Conservation (phyloP, 768 basidiomycete genomes). For the Termitomyces bulborhizus region DNA sequence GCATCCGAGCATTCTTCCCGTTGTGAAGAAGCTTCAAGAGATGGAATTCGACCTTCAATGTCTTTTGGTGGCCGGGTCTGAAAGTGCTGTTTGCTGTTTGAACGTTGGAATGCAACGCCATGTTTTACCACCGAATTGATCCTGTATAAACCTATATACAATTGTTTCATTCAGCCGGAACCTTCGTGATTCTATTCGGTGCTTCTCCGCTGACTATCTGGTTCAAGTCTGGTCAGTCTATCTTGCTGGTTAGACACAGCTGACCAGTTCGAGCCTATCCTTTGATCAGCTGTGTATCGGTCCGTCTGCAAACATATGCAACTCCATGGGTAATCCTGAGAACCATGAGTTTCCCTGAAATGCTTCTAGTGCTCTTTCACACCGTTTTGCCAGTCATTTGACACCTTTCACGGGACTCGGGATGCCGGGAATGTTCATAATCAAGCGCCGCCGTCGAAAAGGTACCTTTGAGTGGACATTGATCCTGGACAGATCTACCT, state of each 20-base stretch:
- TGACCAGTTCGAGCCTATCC: background rate
- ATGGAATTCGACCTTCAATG: constrained; percentile 18
- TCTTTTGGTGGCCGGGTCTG: constrained; percentile 13
- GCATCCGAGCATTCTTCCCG: constrained; percentile 22
- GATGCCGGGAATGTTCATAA: background rate
- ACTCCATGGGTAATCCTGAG: background rate
- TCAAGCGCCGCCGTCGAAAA: background rate
- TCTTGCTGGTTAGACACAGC: too few relatives aligned
- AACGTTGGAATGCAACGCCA: constrained; percentile 14
- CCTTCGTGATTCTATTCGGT: background rate
- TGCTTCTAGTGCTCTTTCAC: background rate
- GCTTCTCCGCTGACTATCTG: too few relatives aligned
- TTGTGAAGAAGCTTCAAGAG: constrained; percentile 13
- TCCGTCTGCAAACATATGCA: background rate
- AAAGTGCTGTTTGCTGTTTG: constrained; percentile 11
- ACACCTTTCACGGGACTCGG: background rate
- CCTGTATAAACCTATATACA: background rate
- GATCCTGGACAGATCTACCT: background rate
- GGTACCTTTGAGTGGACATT: background rate
- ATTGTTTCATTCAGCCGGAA: background rate
- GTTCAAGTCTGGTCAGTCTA: background rate
- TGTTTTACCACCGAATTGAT: constrained; percentile 9
- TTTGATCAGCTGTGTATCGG: background rate
- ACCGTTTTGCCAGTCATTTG: background rate
- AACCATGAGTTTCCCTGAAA: background rate